A percentile compares a stretch with the other conserved stretches of the same genome.
Evolutionary conservation across 495 filamentous ascomycete genomes (phyloP).

Genomic region (Talaromyces nanjingensis): DNA sequence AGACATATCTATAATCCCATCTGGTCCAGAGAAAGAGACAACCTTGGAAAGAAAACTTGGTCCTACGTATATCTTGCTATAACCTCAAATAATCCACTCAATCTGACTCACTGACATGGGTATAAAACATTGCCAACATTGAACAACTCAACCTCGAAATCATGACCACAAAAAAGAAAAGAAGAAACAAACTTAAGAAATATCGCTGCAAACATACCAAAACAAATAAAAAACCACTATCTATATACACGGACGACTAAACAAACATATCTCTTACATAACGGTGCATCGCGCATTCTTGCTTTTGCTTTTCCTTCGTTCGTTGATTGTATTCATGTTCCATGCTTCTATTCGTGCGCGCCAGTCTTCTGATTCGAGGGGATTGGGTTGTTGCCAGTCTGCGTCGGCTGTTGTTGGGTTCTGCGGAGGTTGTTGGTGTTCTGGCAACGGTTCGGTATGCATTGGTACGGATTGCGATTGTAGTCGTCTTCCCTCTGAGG

Average conservation of each 20-base stretch:
- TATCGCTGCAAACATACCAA: neutral
- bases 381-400: conserved; percentile 7
- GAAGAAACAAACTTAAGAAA: neutral
- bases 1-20: no score
- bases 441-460: neutral
- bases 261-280: conserved; percentile 2
- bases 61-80: neutral
- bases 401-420: neutral
- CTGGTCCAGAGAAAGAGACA: neutral
- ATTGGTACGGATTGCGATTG: neutral
- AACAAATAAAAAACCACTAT: neutral
- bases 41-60: neutral
- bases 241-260: neutral
- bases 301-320: conserved; percentile 7
- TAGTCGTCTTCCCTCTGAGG: neutral
- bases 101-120: neutral
- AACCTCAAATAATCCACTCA: neutral
- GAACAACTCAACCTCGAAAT: neutral
- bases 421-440: neutral
- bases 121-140: neutral
- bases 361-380: neutral
- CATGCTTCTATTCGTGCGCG: conserved; percentile 8
- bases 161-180: neutral
- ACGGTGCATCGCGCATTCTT: conserved; percentile 6
- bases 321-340: conserved; percentile 8